Conservation (phyloP, 2,329 filamentous ascomycete genomes). For the Berkeleyomyces basicola region DNA sequence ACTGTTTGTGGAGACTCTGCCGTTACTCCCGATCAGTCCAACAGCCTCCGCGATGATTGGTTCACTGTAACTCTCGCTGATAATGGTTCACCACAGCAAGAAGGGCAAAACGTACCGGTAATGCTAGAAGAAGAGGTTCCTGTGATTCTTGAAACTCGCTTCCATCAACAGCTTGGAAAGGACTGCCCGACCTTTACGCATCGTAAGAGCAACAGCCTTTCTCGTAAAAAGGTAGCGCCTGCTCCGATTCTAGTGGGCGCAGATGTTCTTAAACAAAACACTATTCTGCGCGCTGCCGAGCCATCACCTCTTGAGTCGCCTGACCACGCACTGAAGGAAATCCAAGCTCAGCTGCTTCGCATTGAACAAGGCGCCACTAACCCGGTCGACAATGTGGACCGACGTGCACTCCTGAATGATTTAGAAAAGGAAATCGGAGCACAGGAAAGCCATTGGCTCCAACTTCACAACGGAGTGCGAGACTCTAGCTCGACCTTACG, state of each 20-base stretch:
- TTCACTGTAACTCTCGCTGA: constrained; percentile 1
- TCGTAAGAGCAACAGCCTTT: constrained; percentile 28
- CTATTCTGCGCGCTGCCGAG: constrained; percentile 31
- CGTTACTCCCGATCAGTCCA: constrained; percentile 30
- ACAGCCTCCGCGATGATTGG: constrained; percentile 26
- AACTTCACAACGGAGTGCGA: constrained; percentile 36
- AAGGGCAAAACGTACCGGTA: constrained; percentile 16
- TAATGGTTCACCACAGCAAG: background rate
- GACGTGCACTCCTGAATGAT: constrained; percentile 33
- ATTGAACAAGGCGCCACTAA: constrained; percentile 22
- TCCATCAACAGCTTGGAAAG: constrained; percentile 43
- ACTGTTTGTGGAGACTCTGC: constrained; percentile 33
- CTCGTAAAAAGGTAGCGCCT: constrained; percentile 39
- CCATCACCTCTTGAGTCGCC: constrained; percentile 38
- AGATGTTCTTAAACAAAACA: constrained; percentile 23
- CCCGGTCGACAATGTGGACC: background rate
- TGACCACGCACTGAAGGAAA: constrained; percentile 29
- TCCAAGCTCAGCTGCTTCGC: constrained; percentile 35
- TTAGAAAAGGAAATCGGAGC: constrained; percentile 45
- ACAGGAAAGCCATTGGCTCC: constrained; percentile 43
- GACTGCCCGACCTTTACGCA: constrained; percentile 42
- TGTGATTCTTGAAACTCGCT: constrained; percentile 18
- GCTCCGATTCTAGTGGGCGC: constrained; percentile 35
- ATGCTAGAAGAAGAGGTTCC: constrained; percentile 25
- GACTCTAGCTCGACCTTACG: constrained; percentile 33